These are phyloP conservation scores for Lepidium sativum DNA, from an alignment of 345 rosid species.

Conservation along the genomic window DNA sequence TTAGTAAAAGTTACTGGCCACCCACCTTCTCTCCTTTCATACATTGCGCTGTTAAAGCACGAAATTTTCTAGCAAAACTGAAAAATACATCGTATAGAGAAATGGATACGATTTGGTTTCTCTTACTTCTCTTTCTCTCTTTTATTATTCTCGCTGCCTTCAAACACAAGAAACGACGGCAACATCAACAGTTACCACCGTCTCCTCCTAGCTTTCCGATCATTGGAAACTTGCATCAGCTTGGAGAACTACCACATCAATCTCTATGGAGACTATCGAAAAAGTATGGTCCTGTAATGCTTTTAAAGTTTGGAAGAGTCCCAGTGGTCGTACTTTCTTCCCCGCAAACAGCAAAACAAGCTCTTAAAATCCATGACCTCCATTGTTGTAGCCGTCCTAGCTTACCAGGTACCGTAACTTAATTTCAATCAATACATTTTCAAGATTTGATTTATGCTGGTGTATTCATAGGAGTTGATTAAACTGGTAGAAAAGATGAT, in stretches of 20 bases:
- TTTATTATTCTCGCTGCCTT: slow-evolving; percentile 1
- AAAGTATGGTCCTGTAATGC: slow-evolving; percentile 29
- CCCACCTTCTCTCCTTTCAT: no score
- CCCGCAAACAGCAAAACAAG: slow-evolving; percentile 30
- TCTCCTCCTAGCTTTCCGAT: slow-evolving; percentile 37
- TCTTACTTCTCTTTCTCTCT: slow-evolving; percentile 11
- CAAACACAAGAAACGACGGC: neutral
- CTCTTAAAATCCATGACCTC: slow-evolving; percentile 34
- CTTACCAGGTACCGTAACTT: neutral
- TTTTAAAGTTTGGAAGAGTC: slow-evolving; percentile 26
- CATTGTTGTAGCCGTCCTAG: slow-evolving; percentile 38
- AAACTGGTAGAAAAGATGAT: neutral
- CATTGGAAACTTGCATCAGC: slow-evolving; percentile 39
- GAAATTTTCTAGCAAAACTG: no score
- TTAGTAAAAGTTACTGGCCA: no score
- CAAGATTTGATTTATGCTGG: neutral
- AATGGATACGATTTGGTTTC: no score
- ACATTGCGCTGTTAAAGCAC: no score
- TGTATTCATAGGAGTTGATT: neutral
- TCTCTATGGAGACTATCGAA: slow-evolving; percentile 17
- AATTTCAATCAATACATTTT: neutral
- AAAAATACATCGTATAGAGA: no score
- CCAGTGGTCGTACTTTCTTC: slow-evolving; percentile 35
- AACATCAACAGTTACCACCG: slow-evolving; percentile 25
- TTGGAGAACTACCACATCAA: slow-evolving; percentile 28